Conservation (phyloP, 257 asterid species). For the Capsicum baccatum region DNA sequence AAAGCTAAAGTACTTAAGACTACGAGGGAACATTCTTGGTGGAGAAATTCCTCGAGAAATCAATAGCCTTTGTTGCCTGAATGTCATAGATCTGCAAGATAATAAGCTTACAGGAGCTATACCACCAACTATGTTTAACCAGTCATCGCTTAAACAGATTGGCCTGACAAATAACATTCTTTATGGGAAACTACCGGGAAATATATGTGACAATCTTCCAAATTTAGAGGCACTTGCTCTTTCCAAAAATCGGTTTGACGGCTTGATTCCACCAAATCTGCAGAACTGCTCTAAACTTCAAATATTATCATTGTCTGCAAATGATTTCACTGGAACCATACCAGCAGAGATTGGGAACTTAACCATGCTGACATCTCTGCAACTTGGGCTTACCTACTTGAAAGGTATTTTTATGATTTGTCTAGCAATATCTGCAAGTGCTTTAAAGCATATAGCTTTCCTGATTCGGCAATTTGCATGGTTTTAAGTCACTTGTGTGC, state of each 20-base stretch:
- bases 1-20: neutral
- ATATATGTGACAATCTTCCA: slow-evolving; percentile 34
- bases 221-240: slow-evolving; percentile 7
- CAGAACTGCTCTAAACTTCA: slow-evolving; percentile 30
- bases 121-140: slow-evolving; percentile 22
- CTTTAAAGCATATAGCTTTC: neutral
- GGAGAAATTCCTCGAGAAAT: slow-evolving; percentile 37
- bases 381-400: neutral
- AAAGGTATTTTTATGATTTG: slow-evolving; percentile 11
- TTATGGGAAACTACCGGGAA: slow-evolving; percentile 35
- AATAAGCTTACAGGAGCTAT: slow-evolving; percentile 38
- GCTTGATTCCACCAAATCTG: slow-evolving; percentile 36
- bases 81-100: neutral
- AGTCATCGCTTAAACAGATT: slow-evolving; percentile 30
- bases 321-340: slow-evolving; percentile 21
- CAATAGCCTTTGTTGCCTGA: slow-evolving; percentile 28
- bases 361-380: neutral
- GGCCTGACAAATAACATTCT: neutral
- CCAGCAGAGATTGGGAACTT: slow-evolving; percentile 11
- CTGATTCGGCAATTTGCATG: neutral
- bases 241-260: neutral
- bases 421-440: neutral
- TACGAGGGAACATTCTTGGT: neutral
- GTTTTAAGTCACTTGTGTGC: neutral
- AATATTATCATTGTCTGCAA: neutral